Percentiles rank a stretch among this genome's conserved stretches.
These are phyloP conservation scores for Amaranthus tricolor DNA, from an alignment of 179 eudicot species.

Conservation along the genomic window DNA sequence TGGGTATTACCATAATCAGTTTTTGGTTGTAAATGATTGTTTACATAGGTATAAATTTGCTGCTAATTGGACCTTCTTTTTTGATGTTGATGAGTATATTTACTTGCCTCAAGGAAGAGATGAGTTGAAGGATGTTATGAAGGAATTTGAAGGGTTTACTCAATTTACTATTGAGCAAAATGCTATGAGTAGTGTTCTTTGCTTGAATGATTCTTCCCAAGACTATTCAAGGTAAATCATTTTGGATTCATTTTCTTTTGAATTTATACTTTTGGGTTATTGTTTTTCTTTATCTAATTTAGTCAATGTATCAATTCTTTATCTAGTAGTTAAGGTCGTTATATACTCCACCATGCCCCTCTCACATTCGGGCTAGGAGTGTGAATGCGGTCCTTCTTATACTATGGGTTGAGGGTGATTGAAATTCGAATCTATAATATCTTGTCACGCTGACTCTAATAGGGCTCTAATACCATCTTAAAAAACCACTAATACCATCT, in stretches of 20 bases:
- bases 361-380: too few relatives aligned
- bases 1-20: constrained; percentile 68
- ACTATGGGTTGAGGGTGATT: too few relatives aligned
- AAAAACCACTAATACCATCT: too few relatives aligned
- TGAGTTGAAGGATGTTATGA: constrained; percentile 31
- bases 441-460: too few relatives aligned
- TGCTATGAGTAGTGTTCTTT: constrained; percentile 54
- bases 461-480: too few relatives aligned
- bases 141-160: constrained; percentile 37
- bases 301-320: background rate
- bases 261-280: background rate
- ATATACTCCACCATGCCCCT: too few relatives aligned
- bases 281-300: background rate
- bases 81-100: constrained; percentile 62
- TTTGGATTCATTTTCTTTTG: background rate
- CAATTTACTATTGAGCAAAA: constrained; percentile 70
- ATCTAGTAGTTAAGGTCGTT: too few relatives aligned
- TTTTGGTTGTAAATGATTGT: constrained; percentile 64
- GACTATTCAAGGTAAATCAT: constrained; percentile 46
- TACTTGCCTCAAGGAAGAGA: constrained; percentile 37
- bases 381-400: too few relatives aligned
- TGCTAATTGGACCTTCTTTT: constrained; percentile 63
- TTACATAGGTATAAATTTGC: constrained; percentile 46
- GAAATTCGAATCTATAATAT: too few relatives aligned
- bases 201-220: constrained; percentile 45